Evolutionary conservation across 768 basidiomycete genomes (phyloP).

Genomic region (Serpula lacrymans): DNA sequence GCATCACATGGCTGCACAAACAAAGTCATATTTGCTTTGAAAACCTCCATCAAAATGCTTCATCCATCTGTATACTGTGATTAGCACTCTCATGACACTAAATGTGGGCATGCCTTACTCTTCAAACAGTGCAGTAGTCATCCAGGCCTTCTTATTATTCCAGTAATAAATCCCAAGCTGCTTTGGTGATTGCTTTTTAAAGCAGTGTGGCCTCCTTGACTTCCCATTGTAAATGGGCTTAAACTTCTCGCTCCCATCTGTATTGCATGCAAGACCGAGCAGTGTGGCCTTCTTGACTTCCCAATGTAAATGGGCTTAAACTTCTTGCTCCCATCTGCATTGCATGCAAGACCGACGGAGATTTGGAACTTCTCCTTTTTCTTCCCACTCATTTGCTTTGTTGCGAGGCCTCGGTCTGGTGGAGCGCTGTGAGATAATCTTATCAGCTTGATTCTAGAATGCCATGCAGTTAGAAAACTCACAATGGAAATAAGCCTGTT

Average conservation of each 20-base stretch:
- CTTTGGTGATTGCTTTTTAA: slow-evolving; percentile 17
- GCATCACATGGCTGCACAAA: no score
- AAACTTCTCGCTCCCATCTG: slow-evolving; percentile 31
- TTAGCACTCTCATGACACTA: no score
- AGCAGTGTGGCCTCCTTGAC: slow-evolving; percentile 25
- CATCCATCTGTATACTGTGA: no score
- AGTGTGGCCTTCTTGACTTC: slow-evolving; percentile 30
- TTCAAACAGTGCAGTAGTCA: slow-evolving; percentile 30
- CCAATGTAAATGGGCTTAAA: slow-evolving; percentile 26
- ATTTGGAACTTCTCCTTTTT: slow-evolving; percentile 29
- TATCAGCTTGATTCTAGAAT: no score
- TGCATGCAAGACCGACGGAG: slow-evolving; percentile 29
- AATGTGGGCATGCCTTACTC: slow-evolving; percentile 24
- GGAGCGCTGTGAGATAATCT: slow-evolving; percentile 17
- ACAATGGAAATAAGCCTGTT: slow-evolving; percentile 5
- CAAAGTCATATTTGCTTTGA: no score
- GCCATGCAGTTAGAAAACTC: no score
- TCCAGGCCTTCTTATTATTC: slow-evolving; percentile 36
- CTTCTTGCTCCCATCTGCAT: no score
- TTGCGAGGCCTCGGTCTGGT: slow-evolving; percentile 32
- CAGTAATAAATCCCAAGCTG: slow-evolving; percentile 30
- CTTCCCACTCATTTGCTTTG: slow-evolving; percentile 30
- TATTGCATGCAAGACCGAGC: no score
- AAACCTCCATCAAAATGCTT: no score
- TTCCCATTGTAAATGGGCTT: slow-evolving; percentile 31